Evolutionary conservation across 1,284 basidiomycete genomes (phyloP).

Genomic region (Rugiboletus extremiorientalis): DNA sequence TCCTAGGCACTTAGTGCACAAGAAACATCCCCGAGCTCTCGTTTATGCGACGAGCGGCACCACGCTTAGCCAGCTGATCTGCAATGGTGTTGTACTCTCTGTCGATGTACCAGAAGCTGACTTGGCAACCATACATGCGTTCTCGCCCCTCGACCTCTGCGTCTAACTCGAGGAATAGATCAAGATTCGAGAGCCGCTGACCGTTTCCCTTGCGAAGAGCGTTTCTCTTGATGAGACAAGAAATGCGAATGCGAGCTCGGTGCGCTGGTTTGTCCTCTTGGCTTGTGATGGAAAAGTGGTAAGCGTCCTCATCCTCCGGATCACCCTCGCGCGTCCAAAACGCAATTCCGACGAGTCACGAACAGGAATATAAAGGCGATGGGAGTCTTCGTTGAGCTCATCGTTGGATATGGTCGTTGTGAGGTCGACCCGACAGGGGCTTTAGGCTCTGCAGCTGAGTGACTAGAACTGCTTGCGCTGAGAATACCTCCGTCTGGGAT

Average conservation of each 20-base stretch:
- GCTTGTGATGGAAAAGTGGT: constrained; percentile 19
- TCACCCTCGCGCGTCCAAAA: not conserved
- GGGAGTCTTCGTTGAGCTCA: not conserved
- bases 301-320: not conserved
- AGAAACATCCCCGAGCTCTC: not conserved
- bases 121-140: not conserved
- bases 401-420: not conserved
- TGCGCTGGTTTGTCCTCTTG: constrained; percentile 35
- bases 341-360: constrained; percentile 12
- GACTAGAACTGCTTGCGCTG: no score
- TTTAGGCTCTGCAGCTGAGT: no score
- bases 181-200: constrained; percentile 9
- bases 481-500: no score
- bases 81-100: not conserved
- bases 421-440: not conserved
- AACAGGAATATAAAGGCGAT: not conserved
- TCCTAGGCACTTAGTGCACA: not conserved
- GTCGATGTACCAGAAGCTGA: not conserved
- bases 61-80: not conserved
- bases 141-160: not conserved
- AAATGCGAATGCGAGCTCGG: constrained; percentile 37
- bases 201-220: constrained; percentile 4
- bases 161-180: constrained; percentile 13
- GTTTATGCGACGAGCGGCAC: not conserved
- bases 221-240: not conserved